Evolutionary conservation across 169 alveolate species (phyloP).

Genomic region (Cytauxzoon felis): DNA sequence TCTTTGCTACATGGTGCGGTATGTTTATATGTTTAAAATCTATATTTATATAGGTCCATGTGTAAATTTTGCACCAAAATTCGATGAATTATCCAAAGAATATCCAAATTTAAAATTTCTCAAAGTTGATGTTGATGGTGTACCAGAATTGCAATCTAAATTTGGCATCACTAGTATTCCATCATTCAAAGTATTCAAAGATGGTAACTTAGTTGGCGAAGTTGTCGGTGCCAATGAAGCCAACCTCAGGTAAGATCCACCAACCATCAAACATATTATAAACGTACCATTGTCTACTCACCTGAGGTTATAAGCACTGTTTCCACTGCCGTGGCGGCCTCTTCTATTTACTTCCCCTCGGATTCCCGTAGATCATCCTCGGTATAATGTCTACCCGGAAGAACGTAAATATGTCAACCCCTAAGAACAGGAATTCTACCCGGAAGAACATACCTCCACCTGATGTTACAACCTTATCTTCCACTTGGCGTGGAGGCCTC

Average conservation of each 20-base stretch:
- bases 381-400: no score
- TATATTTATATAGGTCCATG: constrained; percentile 66
- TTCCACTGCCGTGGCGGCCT: no score
- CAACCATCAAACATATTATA: background rate
- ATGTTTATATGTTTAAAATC: background rate
- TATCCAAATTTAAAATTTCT: constrained; percentile 59
- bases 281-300: no score
- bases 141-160: constrained; percentile 67
- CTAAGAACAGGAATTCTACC: no score
- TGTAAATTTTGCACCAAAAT: constrained; percentile 82
- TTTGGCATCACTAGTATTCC: constrained; percentile 74
- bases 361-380: no score
- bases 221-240: constrained; percentile 71
- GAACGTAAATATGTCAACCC: no score
- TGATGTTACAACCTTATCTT: no score
- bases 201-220: constrained; percentile 66
- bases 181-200: constrained; percentile 73
- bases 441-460: no score
- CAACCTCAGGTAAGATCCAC: constrained; percentile 48
- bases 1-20: constrained; percentile 96
- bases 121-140: constrained; percentile 71
- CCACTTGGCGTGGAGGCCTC: no score
- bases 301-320: no score
- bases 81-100: constrained; percentile 67
- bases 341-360: no score